Evolutionary conservation across 2,329 filamentous ascomycete species (phyloP), one percentile per base, ranked within the genome.

Genomic region (Scortechinia acanthostroma): DNA sequence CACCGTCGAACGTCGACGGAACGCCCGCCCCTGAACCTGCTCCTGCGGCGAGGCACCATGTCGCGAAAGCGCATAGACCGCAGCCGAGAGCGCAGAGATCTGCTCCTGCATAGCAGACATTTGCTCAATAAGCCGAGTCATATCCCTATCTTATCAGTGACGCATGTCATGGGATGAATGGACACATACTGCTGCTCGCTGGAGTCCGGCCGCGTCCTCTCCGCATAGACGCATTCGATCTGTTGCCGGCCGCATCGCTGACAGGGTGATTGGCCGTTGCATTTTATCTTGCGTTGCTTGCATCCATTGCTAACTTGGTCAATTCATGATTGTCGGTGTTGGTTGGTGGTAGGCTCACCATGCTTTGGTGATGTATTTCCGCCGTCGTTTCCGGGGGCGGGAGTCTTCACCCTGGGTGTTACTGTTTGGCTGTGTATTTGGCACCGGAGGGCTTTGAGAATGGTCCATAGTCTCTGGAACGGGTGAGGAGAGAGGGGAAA

Each of bases 281-380:
- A 68, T 47, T 68, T 68, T 45, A 68, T 60, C 46, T 68, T 68
- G 21, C 62, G 51, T 30, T 61, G 63, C 47, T 66, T 66, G 49
- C 65, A 68, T 19, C 66, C 62, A 43, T 66, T 37, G 19, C 22
- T 44, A 16, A 21, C n/a, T n/a, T 22, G 21, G 21, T 13, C 43
- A n/a, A 6, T 22, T 44, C 3, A 16, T 22, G 42, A 25, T 25
- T 19, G 43, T 43, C 5, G 19, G 21, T 3, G 21, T 45, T 6
- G 35, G 16, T 10, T 20, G 23, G 25, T 3, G 25, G 13, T 19
- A n/a, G 10, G 48, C 57, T 43, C 50, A 65, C 62, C 62, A 65
- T 14, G 62, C 62, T 2, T 62, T 56, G 4, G 62, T 51, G 1
- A 62, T 65, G 46, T 65, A 65, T 46, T 62, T 65, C 1, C 62